phyloP scores from a whole-genome alignment of 108 stramenopile genomes.

The Conticribra weissflogii region DNA sequence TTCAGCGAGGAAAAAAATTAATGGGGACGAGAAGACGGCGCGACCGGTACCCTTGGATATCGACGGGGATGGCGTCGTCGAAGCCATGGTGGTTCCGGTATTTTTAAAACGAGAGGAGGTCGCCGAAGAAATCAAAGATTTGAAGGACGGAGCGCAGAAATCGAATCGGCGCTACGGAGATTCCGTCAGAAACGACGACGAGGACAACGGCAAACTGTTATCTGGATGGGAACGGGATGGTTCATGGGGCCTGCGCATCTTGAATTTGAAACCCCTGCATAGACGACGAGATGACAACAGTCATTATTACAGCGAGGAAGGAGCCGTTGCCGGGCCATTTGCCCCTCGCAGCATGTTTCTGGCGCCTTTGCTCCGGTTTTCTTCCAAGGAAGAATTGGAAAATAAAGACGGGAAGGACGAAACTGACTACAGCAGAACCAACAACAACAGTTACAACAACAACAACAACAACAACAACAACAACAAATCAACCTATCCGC shows the following conservation, averaged over 20 bases:
- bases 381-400: slow-evolving; percentile 10
- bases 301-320: slow-evolving; percentile 1
- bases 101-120: slow-evolving; percentile 27
- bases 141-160: no score
- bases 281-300: slow-evolving; percentile 6
- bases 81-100: slow-evolving; percentile 66
- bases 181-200: background rate
- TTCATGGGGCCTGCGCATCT: slow-evolving; percentile 59
- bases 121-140: slow-evolving; percentile 1
- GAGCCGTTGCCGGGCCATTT: slow-evolving; percentile 57
- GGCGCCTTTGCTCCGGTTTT: slow-evolving; percentile 21
- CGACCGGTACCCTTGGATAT: slow-evolving; percentile 69
- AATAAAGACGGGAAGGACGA: slow-evolving; percentile 4
- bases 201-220: background rate
- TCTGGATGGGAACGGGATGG: slow-evolving; percentile 31
- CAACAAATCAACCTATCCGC: slow-evolving; percentile 23
- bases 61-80: slow-evolving; percentile 83
- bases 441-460: background rate
- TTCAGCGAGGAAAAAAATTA: background rate
- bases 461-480: background rate
- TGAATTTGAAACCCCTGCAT: slow-evolving; percentile 76
- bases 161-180: slow-evolving; percentile 13
- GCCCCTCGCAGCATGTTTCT: slow-evolving; percentile 63
- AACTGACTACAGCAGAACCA: background rate
- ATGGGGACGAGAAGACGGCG: slow-evolving; percentile 15